Evolutionary conservation across 352 stramenopile genomes (phyloP).

Genomic region (Plasmopara halstedii): DNA sequence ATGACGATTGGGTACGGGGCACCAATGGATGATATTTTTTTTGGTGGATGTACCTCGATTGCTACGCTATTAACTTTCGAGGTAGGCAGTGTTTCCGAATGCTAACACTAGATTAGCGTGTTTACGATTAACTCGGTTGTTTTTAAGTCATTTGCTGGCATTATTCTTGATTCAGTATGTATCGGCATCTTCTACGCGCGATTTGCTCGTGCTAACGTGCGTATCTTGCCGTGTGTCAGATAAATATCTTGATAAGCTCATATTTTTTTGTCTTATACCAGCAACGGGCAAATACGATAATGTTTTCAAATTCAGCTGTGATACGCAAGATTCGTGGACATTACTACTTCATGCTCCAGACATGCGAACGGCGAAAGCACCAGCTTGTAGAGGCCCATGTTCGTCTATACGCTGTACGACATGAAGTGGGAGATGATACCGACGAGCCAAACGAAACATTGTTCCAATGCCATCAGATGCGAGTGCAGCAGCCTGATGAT

Average conservation of each 20-base stretch:
- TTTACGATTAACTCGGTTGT: background rate
- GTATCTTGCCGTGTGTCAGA: constrained; percentile 6
- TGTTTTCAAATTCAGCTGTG: constrained; percentile 79
- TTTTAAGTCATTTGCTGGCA: constrained; percentile 71
- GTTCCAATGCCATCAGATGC: constrained; percentile 82
- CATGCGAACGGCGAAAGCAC: constrained; percentile 84
- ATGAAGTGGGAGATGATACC: constrained; percentile 43
- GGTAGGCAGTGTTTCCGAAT: constrained; percentile 17
- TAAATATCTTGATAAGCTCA: too few relatives aligned
- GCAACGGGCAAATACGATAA: constrained; percentile 81
- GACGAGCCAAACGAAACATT: constrained; percentile 37
- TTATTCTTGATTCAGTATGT: constrained; percentile 82
- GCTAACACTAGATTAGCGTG: background rate
- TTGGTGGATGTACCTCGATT: constrained; percentile 74
- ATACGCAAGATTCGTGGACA: constrained; percentile 86
- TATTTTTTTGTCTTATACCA: constrained; percentile 14
- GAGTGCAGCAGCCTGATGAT: constrained; percentile 84
- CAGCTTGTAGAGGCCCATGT: constrained; percentile 84
- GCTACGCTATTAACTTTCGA: constrained; percentile 71
- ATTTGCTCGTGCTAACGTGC: constrained; percentile 70
- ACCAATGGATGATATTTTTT: constrained; percentile 85
- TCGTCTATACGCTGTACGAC: constrained; percentile 73
- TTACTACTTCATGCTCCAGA: constrained; percentile 90
- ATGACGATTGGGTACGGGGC: constrained; percentile 86
- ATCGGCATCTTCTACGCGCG: constrained; percentile 85